Base-by-base conservation (phyloP, 371 early-diverging fungal genomes). In the Amoeboaphelidium protococcarum region DNA sequence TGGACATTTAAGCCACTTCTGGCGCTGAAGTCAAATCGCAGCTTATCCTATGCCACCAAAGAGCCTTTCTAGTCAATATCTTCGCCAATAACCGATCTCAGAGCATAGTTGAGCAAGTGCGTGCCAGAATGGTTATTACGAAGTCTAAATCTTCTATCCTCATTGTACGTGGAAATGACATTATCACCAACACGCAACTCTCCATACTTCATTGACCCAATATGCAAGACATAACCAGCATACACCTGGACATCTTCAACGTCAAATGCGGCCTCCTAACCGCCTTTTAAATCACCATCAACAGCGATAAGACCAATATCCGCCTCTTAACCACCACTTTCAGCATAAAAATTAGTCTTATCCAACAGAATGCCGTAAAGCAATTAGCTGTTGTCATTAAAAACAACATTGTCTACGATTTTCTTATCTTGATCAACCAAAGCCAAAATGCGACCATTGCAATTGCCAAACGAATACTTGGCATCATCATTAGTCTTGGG, bases 341-440 rank as follows among this genome's bases (percentile, higher is more conserved):
- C 99, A 41, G 91, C 87, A 61, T 98, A 99, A 57, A 98, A 94
- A 75, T 89, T 90, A 51, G 99, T 92, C 56, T 76, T 72, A 65
- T 98, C 94, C 42, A 91, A 72, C 50, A 98, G 61, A n/a, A 98
- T 63, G 51, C 92, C 88, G 55, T 65, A 58, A 2, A n/a, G n/a
- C n/a, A n/a, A n/a, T n/a, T n/a, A n/a, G n/a, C n/a, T n/a, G n/a
- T 49, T 45, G 20, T 63, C 54, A 23, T 59, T 62, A 43, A 76
- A 70, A 21, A 55, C 57, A 2, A 57, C 58, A n/a, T 67, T 67
- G 45, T 55, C 55, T 42, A 51, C 46, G 19, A 67, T 54, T 58
- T 71, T 68, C 46, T 68, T 59, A 56, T 68, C 67, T 44, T 71
- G 58, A 55, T 61, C 65, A 58, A 67, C 79, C 25, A 84, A 72